Base-by-base conservation (phyloP, 805 yeast genomes). In the Candida gorgasii region DNA sequence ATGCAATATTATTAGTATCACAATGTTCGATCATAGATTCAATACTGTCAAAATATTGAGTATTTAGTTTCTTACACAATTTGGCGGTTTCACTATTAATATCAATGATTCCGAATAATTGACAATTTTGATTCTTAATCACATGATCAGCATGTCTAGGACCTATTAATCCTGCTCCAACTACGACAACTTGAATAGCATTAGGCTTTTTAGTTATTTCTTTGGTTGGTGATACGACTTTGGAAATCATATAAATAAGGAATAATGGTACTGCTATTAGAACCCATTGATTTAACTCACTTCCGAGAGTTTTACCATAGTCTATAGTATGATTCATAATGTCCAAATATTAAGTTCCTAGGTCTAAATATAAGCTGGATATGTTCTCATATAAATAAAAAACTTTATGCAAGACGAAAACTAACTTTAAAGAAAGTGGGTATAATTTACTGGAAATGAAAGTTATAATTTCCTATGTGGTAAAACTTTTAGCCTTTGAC, bases 141-240 rank as follows among this genome's bases (percentile, higher is more conserved):
- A 43, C 42, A 47, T 67, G 72, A 16, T 55, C 53, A 7, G 70
- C 70, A 50, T 67, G 73, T 35, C 73, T 58, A 7, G 72, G 72
- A 2, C 73, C 73, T 15, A 67, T 67, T 15, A 67, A 52, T 4
- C 73, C 73, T 3, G 69, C 70, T 2, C 73, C 73, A n/a, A 48
- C 46, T 1, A 48, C 49, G 5, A 45, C 45, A 4, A 48, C 43
- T 11, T 30, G 18, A 14, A 29, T 8, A 12, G 32, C 26, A 14
- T 28, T 37, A 3, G 5, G 3, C 26, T 18, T 28, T 19, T 37
- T 29, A 14, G 13, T 13, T 11, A 13, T 12, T 13, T 6, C 8
- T 4, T 31, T 23, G 4, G 5, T 15, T 13, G 32, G 9, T 15
- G 4, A 7, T 12, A 15, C 7, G 13, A 16, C n/a, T 26, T 12